Base-by-base conservation (phyloP, 768 basidiomycete species). In the Tricholoma hemisulphureum region DNA sequence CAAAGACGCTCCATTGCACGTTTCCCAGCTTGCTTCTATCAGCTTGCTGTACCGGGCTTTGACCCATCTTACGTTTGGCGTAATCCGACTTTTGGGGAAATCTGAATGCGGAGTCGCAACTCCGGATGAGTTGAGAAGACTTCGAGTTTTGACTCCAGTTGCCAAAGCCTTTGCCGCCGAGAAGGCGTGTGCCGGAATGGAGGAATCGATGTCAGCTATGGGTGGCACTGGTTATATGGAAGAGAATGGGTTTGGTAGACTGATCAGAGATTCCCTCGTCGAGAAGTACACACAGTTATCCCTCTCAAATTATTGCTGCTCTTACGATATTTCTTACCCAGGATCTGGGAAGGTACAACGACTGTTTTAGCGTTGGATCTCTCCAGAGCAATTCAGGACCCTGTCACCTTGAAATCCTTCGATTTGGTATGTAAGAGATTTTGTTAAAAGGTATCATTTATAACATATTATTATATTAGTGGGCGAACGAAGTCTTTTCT, bases 201-300 rank as follows among this genome's bases (percentile, higher is more conserved):
- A 88, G 58, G 86, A 90, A 62, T 81, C 86, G 31, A 91, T 92
- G 88, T 74, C 83, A 29, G 76, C 83, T 5, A 72, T 91, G 2
- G 90, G 91, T 21, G 89, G 89, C 1, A 84, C 86, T 49, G 91
- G 91, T 0, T 93, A 91, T 64, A 92, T 92, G 89, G 87, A 89
- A 62, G 91, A 93, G 69, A 89, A 83, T 56, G 84, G 82, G 2
- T 83, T 92, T 49, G 87, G 84, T 8, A 75, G 83, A 75, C 77
- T 82, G 13, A 87, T 93, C 26, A 74, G 85, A 4, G 90, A 92
- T 72, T 77, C 77, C 2, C 66, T 88, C 7, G 91, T 91, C 11
- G 91, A 92, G 72, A 88, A 85, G 80, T 80, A 59, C 11, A 70
- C 63, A 14, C 13, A 23, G 31, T 18, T 31, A 16, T 29, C 2